These are phyloP conservation scores for Pleurozium schreberi DNA, from an alignment of 225 moss, liverwort and hornwort species.

Conservation along the genomic window DNA sequence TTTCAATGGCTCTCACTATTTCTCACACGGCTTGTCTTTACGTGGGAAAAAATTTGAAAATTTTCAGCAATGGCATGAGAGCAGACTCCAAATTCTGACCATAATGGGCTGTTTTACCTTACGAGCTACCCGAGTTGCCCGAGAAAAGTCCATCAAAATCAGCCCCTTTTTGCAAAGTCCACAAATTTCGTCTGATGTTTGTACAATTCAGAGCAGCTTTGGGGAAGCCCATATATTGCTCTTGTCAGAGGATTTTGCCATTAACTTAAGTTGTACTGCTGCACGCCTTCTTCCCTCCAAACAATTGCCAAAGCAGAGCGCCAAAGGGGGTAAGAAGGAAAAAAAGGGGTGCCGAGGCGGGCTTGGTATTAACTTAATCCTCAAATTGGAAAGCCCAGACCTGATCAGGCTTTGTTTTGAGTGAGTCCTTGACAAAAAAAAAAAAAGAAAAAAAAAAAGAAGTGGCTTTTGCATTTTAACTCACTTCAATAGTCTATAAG, in stretches of 20 bases:
- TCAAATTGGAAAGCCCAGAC: too few relatives aligned
- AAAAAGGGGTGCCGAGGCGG: accelerated
- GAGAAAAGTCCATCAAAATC: neutral
- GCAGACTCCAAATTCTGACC: too few relatives aligned
- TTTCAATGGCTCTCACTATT: too few relatives aligned
- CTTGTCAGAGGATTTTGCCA: neutral
- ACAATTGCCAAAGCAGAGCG: neutral
- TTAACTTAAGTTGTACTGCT: neutral
- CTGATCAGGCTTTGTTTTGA: neutral
- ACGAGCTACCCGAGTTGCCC: neutral
- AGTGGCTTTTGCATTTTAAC: neutral
- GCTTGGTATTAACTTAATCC: neutral
- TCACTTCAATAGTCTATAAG: neutral
- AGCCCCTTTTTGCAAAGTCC: neutral
- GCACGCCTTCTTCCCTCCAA: neutral
- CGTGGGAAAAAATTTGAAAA: too few relatives aligned
- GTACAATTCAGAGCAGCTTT: too few relatives aligned
- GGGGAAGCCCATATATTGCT: neutral
- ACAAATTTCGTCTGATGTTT: neutral
- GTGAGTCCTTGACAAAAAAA: neutral
- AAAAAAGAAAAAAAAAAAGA: too few relatives aligned
- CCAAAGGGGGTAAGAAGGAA: neutral
- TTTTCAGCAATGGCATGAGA: too few relatives aligned
- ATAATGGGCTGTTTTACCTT: too few relatives aligned
- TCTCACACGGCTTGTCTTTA: too few relatives aligned